A percentile compares a stretch with the other conserved stretches of the same genome.
Evolutionary conservation across 2,329 filamentous ascomycete genomes (phyloP).

Genomic region (Aspergillus niger): DNA sequence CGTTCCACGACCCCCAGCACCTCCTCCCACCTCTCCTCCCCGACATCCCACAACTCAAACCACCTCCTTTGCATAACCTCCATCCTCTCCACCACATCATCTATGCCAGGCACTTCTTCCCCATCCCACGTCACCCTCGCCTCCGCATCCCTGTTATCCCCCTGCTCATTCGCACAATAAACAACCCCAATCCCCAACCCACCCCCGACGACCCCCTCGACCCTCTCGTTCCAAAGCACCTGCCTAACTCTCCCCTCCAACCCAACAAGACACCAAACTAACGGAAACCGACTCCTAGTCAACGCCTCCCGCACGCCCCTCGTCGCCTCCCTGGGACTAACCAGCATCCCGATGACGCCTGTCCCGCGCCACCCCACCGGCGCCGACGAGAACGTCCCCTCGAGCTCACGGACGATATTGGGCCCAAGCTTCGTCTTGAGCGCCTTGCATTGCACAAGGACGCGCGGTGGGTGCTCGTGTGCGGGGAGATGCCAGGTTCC

Average conservation of each 20-base stretch:
- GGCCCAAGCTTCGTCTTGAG: constrained; percentile 46
- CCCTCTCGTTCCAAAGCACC: constrained; percentile 48
- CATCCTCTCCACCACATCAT: constrained; percentile 32
- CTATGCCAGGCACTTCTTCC: constrained; percentile 36
- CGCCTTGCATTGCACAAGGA: constrained; percentile 52
- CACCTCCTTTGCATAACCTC: constrained; percentile 28
- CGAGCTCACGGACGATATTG: constrained; percentile 49
- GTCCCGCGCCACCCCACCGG: constrained; percentile 70
- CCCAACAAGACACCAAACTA: constrained; percentile 62
- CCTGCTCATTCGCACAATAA: constrained; percentile 27
- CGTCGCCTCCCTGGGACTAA: constrained; percentile 69
- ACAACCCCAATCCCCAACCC: constrained; percentile 42
- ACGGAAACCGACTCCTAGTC: constrained; percentile 65
- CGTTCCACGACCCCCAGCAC: constrained; percentile 33
- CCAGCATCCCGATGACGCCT: constrained; percentile 64
- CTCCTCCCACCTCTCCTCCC: constrained; percentile 20
- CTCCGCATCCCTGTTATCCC: constrained; percentile 34
- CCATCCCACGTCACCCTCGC: constrained; percentile 32
- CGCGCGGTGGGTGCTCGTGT: constrained; percentile 38
- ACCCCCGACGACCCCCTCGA: constrained; percentile 41
- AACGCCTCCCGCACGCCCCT: constrained; percentile 76
- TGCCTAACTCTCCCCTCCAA: constrained; percentile 42
- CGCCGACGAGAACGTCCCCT: constrained; percentile 72
- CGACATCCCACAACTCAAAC: constrained; percentile 31
- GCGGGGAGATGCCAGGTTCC: constrained; percentile 48